A percentile compares a stretch with the other conserved stretches of the same genome.
Conservation (phyloP, 129 eudicot species). For the Centrapalus pauciflorus region DNA sequence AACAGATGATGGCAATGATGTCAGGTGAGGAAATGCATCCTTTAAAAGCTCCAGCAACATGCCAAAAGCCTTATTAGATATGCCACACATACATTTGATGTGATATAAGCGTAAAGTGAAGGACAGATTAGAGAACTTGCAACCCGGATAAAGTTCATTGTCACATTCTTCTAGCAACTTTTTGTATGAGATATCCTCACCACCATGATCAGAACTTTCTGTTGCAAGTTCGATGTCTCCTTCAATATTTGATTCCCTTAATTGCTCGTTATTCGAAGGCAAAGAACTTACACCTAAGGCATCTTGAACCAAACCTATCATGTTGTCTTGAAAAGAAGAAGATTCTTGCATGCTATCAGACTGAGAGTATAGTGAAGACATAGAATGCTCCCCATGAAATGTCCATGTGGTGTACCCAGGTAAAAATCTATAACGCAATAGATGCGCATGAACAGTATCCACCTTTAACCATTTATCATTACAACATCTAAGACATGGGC, state of each 20-base stretch:
- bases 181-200: background rate
- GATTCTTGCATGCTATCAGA: background rate
- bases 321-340: too few relatives aligned
- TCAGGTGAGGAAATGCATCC: background rate
- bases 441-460: background rate
- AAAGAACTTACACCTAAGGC: background rate
- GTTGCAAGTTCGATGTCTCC: too few relatives aligned
- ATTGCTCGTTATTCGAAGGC: background rate
- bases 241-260: too few relatives aligned
- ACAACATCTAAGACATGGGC: background rate
- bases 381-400: background rate
- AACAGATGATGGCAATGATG: background rate
- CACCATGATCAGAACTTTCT: too few relatives aligned
- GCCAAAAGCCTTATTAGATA: background rate
- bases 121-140: background rate
- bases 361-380: background rate
- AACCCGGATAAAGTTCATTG: background rate
- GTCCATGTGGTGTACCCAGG: background rate
- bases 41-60: background rate
- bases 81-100: background rate
- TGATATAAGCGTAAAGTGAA: slow-evolving; percentile 4
- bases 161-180: slow-evolving; percentile 4
- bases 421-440: too few relatives aligned
- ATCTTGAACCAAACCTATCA: background rate
- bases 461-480: background rate